These are phyloP conservation scores for Phalaenopsis equestris DNA, from an alignment of 106 monocot genomes.

Conservation along the genomic window DNA sequence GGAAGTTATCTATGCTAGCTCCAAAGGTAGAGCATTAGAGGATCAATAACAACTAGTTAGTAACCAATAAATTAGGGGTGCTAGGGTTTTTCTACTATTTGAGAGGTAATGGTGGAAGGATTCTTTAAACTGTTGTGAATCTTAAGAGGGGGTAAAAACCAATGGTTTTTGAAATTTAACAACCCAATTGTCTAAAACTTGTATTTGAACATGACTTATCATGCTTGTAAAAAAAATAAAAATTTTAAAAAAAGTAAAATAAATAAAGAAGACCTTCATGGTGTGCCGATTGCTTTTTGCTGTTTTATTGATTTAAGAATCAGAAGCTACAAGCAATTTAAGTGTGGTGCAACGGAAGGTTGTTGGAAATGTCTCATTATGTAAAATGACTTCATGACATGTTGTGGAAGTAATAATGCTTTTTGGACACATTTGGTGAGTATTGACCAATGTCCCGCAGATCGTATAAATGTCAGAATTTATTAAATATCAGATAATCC, in stretches of 20 bases:
- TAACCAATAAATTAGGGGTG: neutral
- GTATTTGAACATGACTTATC: neutral
- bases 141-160: neutral
- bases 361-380: too few relatives aligned
- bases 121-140: neutral
- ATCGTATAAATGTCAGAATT: too few relatives aligned
- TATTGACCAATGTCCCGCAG: too few relatives aligned
- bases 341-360: too few relatives aligned
- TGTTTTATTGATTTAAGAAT: too few relatives aligned
- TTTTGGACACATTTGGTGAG: too few relatives aligned
- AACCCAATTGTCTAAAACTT: neutral
- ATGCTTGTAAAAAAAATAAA: neutral
- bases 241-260: neutral
- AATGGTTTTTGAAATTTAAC: neutral
- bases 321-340: too few relatives aligned
- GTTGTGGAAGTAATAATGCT: too few relatives aligned
- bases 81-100: neutral
- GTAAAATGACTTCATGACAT: too few relatives aligned
- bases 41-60: neutral
- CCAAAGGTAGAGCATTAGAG: neutral
- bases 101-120: neutral
- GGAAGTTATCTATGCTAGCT: neutral
- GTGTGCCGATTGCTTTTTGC: neutral
- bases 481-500: too few relatives aligned
- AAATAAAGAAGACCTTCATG: too few relatives aligned